These are phyloP conservation scores for Nannizziopsis arthrosporioides DNA, from an alignment of 2,329 filamentous ascomycete species.

Conservation along the genomic window DNA sequence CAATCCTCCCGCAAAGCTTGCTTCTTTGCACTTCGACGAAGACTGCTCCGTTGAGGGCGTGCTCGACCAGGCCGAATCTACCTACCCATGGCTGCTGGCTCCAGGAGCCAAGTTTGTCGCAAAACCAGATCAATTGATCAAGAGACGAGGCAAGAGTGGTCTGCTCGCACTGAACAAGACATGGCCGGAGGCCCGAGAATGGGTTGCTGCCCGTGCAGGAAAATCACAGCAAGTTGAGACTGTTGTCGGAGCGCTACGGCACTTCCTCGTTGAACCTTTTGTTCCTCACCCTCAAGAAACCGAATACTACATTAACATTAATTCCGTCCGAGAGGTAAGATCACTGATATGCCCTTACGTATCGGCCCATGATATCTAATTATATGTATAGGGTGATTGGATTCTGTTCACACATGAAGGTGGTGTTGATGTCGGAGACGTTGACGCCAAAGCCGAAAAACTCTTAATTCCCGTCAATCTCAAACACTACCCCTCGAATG, in stretches of 20 bases:
- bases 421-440: slow-evolving; percentile 98
- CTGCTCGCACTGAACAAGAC: slow-evolving; percentile 93
- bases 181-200: slow-evolving; percentile 85
- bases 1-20: slow-evolving; percentile 84
- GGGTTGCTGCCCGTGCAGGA: slow-evolving; percentile 83
- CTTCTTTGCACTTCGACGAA: slow-evolving; percentile 84
- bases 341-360: slow-evolving; percentile 5
- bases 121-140: slow-evolving; percentile 99
- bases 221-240: slow-evolving; percentile 92
- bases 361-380: not conserved
- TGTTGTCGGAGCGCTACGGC: slow-evolving; percentile 73
- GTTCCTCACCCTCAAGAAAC: slow-evolving; percentile 90
- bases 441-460: slow-evolving; percentile 98
- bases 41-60: slow-evolving; percentile 71
- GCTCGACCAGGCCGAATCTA: slow-evolving; percentile 89
- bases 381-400: slow-evolving; percentile 72
- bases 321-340: slow-evolving; percentile 98
- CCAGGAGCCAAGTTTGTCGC: slow-evolving; percentile 85
- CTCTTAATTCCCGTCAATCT: slow-evolving; percentile 94
- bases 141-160: slow-evolving; percentile 97
- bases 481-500: slow-evolving; percentile 86
- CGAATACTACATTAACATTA: slow-evolving; percentile 99
- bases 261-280: slow-evolving; percentile 97
- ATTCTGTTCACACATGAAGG: slow-evolving; percentile 99
- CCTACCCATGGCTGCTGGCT: slow-evolving; percentile 88